Percentiles rank a stretch among this genome's conserved stretches.
Conservation (phyloP, 139 green algal genomes). For the Chlamydomonas asymmetrica region DNA sequence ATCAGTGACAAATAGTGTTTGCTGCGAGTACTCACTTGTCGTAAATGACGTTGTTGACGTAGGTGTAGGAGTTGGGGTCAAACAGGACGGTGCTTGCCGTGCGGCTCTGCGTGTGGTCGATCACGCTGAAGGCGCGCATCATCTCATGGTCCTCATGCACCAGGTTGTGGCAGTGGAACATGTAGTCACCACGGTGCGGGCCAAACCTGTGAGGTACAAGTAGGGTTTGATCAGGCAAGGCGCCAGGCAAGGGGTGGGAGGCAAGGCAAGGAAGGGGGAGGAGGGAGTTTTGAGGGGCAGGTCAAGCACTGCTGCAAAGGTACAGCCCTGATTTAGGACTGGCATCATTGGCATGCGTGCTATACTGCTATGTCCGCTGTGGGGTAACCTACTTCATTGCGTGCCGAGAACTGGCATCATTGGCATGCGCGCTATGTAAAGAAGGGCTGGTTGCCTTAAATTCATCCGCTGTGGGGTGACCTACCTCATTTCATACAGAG, state of each 20-base stretch:
- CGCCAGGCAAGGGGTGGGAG: neutral
- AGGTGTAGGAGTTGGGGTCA: neutral
- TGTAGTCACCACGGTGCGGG: neutral
- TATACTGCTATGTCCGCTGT: too few relatives aligned
- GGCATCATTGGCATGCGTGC: neutral
- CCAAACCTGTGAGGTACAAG: neutral
- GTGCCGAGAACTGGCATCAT: neutral
- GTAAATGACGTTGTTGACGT: neutral
- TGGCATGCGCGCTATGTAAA: neutral
- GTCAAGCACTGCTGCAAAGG: neutral
- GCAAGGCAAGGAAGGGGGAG: neutral
- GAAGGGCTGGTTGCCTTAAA: too few relatives aligned
- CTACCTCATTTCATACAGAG: neutral
- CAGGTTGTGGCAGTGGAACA: constrained; percentile 11
- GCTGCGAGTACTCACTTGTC: neutral
- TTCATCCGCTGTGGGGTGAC: too few relatives aligned
- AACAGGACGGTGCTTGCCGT: neutral
- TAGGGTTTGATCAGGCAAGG: neutral
- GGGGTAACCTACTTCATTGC: too few relatives aligned
- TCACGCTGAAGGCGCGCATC: constrained; percentile 2
- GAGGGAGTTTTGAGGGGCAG: neutral
- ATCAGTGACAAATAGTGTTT: too few relatives aligned
- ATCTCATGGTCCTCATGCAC: constrained; percentile 1
- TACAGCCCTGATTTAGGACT: neutral
- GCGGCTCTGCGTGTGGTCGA: neutral